These are phyloP conservation scores for Paecilomyces fulvus DNA, from an alignment of 2,329 filamentous ascomycete genomes.

Conservation along the genomic window DNA sequence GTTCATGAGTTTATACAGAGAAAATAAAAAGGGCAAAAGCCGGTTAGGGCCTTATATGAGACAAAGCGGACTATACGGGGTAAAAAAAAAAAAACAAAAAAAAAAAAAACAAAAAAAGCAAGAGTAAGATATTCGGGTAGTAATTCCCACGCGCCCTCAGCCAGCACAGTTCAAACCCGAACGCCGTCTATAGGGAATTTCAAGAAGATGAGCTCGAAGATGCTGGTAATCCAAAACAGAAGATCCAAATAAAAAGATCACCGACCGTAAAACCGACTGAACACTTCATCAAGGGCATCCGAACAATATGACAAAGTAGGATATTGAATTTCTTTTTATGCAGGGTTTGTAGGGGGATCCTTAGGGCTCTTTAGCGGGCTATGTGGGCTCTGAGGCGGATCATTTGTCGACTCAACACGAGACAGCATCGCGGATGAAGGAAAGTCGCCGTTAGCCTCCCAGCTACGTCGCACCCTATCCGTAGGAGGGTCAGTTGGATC, in stretches of 20 bases:
- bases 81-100: conserved; percentile 7
- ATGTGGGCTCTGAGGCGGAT: conserved; percentile 19
- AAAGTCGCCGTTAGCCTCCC: conserved; percentile 65
- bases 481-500: conserved; percentile 80
- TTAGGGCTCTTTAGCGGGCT: conserved; percentile 25
- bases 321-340: conserved; percentile 15
- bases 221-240: not conserved
- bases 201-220: conserved; percentile 8
- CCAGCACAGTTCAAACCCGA: conserved; percentile 20
- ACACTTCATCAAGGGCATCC: conserved; percentile 15
- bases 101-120: conserved; percentile 10
- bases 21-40: conserved; percentile 9
- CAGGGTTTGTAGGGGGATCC: conserved; percentile 23
- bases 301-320: conserved; percentile 20
- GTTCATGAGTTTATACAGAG: conserved; percentile 5
- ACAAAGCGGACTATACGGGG: conserved; percentile 6
- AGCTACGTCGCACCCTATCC: conserved; percentile 31
- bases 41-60: conserved; percentile 3
- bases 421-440: conserved; percentile 80
- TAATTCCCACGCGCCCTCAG: conserved; percentile 18
- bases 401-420: conserved; percentile 62
- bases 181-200: conserved; percentile 35
- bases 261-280: conserved; percentile 19
- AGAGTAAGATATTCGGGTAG: conserved; percentile 8
- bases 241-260: conserved; percentile 17